Evolutionary conservation across 768 basidiomycete species (phyloP).

Genomic region (Boletus rex-veris): DNA sequence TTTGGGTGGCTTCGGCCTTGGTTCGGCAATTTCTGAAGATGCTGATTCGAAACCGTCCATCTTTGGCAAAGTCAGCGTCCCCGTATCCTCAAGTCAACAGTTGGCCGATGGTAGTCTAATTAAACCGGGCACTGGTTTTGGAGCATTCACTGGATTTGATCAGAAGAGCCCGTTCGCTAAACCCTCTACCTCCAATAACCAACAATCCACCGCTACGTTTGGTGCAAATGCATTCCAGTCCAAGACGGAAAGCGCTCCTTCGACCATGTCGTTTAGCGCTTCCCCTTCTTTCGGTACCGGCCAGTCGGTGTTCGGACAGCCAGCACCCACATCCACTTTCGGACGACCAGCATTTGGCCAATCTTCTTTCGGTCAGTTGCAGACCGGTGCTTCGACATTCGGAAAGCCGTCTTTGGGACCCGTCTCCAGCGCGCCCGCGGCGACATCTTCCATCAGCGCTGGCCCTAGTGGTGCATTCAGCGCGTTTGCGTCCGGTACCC

Average conservation of each 20-base stretch:
- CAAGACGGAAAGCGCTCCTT: slow-evolving; percentile 15
- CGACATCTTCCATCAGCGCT: slow-evolving; percentile 8
- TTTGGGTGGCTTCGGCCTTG: slow-evolving; percentile 33
- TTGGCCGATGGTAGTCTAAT: slow-evolving; percentile 21
- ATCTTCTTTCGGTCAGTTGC: slow-evolving; percentile 27
- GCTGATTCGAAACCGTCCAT: slow-evolving; percentile 30
- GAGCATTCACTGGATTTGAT: slow-evolving; percentile 24
- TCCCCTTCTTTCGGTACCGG: slow-evolving; percentile 29
- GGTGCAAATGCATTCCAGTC: slow-evolving; percentile 12
- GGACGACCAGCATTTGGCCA: slow-evolving; percentile 41
- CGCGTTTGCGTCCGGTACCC: slow-evolving; percentile 29
- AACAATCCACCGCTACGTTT: slow-evolving; percentile 13
- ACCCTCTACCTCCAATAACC: slow-evolving; percentile 20
- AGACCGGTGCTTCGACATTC: slow-evolving; percentile 15
- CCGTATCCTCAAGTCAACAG: slow-evolving; percentile 10
- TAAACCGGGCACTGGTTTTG: slow-evolving; percentile 37
- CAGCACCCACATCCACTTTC: slow-evolving; percentile 25
- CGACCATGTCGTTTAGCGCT: slow-evolving; percentile 30
- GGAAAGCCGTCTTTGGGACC: slow-evolving; percentile 22
- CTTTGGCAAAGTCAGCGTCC: slow-evolving; percentile 27
- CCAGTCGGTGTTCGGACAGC: slow-evolving; percentile 35
- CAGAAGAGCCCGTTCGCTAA: slow-evolving; percentile 27
- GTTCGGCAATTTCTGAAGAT: slow-evolving; percentile 20
- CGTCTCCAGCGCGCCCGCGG: slow-evolving; percentile 4
- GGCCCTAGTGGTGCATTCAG: slow-evolving; percentile 34